Evolutionary conservation across 305 asterid species (phyloP), one percentile per base, ranked within the genome.

Genomic region (Fraxinus albicans): DNA sequence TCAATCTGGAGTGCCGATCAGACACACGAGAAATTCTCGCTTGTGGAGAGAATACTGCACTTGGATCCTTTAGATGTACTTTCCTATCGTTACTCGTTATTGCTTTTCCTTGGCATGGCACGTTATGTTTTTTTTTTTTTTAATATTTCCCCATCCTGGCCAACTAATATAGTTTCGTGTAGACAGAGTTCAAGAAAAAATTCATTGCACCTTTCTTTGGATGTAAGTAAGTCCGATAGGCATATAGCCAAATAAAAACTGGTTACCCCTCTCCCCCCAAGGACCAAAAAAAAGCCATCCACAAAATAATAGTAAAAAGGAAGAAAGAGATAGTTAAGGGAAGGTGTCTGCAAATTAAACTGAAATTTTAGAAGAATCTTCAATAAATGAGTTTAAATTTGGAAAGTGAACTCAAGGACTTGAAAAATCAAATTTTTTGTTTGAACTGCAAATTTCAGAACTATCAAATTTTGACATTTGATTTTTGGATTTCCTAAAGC

Each of bases 1-100:
- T 95, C 99, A 85, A 91, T 94, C 85, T 94, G 99, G 99, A 93
- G 92, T 74, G 92, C 98, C 2, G 95, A 93, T 80, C 88, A 88
- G 84, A 80, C 91, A 82, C 82, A 83, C 42, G 97, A 91, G 86
- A 92, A 90, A 82, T 77, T 87, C 80, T 90, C 97, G 38, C 97
- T 89, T 78, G 91, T 93, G 89, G 98, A 96, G 91, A 87, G 77
- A 85, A 93, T 96, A 89, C 87, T 96, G 79, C 98, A 90, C 80
- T 84, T 93, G 86, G 96, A 94, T 60, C 97, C 98, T 84, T 65
- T 95, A 34, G 98, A 96, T 81, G 99, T 94, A 92, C 88, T 94
- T 74, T 78, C 33, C 58, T 27, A 75, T 34, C 77, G n/a, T 82
- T 78, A 17, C 25, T 79, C 67, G 67, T 79, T 69, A 73, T 50